A percentile compares a stretch with the other conserved stretches of the same genome.
Conservation (phyloP, 2,329 filamentous ascomycete species). For the Parasarocladium wereldwijsianum region DNA sequence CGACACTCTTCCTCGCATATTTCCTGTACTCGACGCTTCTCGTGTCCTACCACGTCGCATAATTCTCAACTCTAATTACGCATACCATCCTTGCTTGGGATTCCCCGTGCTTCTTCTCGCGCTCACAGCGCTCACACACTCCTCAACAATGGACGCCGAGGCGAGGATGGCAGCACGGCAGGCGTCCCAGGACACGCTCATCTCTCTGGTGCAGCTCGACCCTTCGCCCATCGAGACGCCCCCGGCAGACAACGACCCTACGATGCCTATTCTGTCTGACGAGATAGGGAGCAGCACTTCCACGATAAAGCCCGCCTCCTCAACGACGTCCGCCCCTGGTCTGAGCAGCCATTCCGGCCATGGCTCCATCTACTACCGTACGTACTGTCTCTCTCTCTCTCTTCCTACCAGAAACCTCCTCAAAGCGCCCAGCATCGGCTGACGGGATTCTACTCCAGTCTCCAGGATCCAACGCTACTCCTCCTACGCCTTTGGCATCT, state of each 20-base stretch:
- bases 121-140: too few species aligned
- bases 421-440: neutral
- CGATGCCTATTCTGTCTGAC: slow-evolving; percentile 13
- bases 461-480: slow-evolving; percentile 71
- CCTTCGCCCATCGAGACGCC: slow-evolving; percentile 59
- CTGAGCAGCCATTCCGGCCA: slow-evolving; percentile 36
- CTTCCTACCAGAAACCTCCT: neutral
- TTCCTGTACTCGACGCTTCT: too few species aligned
- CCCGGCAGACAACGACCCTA: slow-evolving; percentile 28
- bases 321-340: slow-evolving; percentile 29
- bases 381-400: slow-evolving; percentile 15
- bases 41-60: too few species aligned
- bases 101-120: too few species aligned
- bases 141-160: slow-evolving; percentile 14
- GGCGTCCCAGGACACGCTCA: slow-evolving; percentile 17
- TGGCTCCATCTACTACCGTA: slow-evolving; percentile 64
- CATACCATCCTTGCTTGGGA: too few species aligned
- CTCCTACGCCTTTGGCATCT: slow-evolving; percentile 68
- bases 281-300: slow-evolving; percentile 16
- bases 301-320: slow-evolving; percentile 25
- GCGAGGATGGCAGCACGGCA: slow-evolving; percentile 9
- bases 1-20: too few species aligned
- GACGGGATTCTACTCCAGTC: slow-evolving; percentile 7
- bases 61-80: too few species aligned
- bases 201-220: slow-evolving; percentile 64